A percentile compares a stretch with the other conserved stretches of the same genome.
These are phyloP conservation scores for Nakazawaea holstii DNA, from an alignment of 805 yeast genomes.

Conservation along the genomic window DNA sequence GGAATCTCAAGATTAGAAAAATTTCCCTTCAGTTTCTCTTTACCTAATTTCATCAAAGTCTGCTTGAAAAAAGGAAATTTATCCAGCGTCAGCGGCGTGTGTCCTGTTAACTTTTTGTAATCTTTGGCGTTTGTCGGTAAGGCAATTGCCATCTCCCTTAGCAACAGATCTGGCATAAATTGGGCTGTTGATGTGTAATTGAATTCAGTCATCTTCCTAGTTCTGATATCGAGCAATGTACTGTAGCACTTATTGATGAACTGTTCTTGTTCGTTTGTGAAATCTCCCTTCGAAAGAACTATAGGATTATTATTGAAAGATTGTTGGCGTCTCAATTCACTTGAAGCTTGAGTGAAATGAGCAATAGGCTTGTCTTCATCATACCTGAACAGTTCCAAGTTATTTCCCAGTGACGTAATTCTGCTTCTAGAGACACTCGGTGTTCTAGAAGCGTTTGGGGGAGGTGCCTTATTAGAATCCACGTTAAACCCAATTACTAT, in stretches of 20 bases:
- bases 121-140: constrained; percentile 48
- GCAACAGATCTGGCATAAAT: constrained; percentile 31
- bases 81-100: constrained; percentile 24
- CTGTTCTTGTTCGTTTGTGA: constrained; percentile 17
- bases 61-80: constrained; percentile 21
- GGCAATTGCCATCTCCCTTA: constrained; percentile 49
- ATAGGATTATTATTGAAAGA: constrained; percentile 16
- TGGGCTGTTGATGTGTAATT: constrained; percentile 28
- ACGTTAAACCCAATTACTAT: constrained; percentile 49
- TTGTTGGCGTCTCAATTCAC: constrained; percentile 8
- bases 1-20: constrained; percentile 1
- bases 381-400: constrained; percentile 17
- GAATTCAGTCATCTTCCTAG: constrained; percentile 34
- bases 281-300: constrained; percentile 15
- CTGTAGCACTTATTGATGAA: constrained; percentile 25
- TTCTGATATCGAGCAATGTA: constrained; percentile 34
- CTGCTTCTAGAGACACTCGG: constrained; percentile 6
- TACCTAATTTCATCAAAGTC: constrained; percentile 18
- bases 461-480: constrained; percentile 16
- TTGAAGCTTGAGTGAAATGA: constrained; percentile 17
- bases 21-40: constrained; percentile 14
- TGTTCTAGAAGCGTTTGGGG: constrained; percentile 17
- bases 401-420: constrained; percentile 5
- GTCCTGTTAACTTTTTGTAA: constrained; percentile 34
- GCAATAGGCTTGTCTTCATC: constrained; percentile 16